Conservation (phyloP, 2,329 filamentous ascomycete species). For the Claviceps lovelessii region DNA sequence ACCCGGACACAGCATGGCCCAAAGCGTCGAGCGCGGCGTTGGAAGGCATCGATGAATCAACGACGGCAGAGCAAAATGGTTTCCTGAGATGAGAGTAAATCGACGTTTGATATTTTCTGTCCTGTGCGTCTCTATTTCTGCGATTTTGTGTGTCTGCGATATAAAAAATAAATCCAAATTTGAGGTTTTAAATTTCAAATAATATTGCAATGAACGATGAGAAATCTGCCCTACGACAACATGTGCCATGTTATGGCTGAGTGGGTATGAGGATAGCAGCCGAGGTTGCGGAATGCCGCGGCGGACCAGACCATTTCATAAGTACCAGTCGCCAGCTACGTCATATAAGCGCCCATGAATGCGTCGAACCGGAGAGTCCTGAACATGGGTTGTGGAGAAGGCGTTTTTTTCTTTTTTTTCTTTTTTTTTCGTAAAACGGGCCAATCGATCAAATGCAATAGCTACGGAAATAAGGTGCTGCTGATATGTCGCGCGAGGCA, state of each 20-base stretch:
- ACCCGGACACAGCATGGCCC: conserved; percentile 69
- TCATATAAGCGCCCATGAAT: not conserved
- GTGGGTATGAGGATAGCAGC: not conserved
- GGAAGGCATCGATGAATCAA: conserved; percentile 14
- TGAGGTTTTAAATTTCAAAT: too few relatives aligned
- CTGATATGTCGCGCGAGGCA: too few relatives aligned
- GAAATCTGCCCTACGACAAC: too few relatives aligned
- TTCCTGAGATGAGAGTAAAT: not conserved
- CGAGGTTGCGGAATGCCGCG: not conserved
- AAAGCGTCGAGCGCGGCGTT: conserved; percentile 49
- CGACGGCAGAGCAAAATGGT: too few relatives aligned
- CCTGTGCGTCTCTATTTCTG: not conserved
- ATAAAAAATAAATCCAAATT: not conserved
- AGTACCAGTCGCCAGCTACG: not conserved
- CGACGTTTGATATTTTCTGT: not conserved
- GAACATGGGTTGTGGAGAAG: not conserved
- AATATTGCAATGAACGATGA: too few relatives aligned
- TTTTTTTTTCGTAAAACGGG: not conserved
- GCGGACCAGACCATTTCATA: not conserved
- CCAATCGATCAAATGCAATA: not conserved
- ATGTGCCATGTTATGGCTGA: not conserved
- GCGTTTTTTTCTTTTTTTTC: too few relatives aligned
- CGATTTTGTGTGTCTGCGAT: not conserved
- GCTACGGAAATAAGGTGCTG: not conserved
- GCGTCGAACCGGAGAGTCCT: too few relatives aligned